These are phyloP conservation scores for Paraurostyla sp. DNA, from an alignment of 73 alveolate species.

Conservation along the genomic window DNA sequence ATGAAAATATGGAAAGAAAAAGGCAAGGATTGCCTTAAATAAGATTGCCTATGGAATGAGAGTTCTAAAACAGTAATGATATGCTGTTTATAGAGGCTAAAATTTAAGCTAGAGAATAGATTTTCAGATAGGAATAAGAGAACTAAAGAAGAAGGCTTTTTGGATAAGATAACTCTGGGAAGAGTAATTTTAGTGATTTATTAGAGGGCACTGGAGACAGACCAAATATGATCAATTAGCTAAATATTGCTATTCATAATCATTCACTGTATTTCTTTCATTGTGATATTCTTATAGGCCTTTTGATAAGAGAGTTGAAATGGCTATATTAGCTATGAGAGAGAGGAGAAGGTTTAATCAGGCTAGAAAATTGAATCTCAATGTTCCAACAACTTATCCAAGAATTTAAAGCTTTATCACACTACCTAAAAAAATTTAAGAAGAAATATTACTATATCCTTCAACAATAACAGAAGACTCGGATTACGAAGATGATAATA, in stretches of 20 bases:
- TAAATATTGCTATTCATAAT: constrained; percentile 1
- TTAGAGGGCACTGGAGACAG: neutral
- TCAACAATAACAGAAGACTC: constrained; percentile 7
- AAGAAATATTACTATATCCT: neutral
- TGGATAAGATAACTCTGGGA: neutral
- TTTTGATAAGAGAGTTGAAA: constrained; percentile 12
- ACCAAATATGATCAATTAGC: neutral
- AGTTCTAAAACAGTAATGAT: neutral
- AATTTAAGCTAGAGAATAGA: neutral
- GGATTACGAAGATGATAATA: constrained; percentile 39
- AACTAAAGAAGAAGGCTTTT: neutral
- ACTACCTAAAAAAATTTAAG: neutral
- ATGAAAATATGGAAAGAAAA: constrained; percentile 18
- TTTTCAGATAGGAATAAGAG: neutral
- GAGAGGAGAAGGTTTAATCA: constrained; percentile 39
- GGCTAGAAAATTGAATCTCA: neutral
- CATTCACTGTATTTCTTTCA: neutral
- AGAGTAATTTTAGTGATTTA: neutral
- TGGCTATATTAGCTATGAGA: constrained; percentile 32
- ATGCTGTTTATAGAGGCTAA: neutral
- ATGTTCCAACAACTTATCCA: constrained; percentile 16
- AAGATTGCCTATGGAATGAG: constrained; percentile 23
- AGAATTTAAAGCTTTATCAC: neutral
- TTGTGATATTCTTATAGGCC: neutral
- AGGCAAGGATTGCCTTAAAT: neutral